Percentiles rank a stretch among this genome's conserved stretches.
Conservation (phyloP, 257 asterid genomes). For the Lycium ferocissimum region DNA sequence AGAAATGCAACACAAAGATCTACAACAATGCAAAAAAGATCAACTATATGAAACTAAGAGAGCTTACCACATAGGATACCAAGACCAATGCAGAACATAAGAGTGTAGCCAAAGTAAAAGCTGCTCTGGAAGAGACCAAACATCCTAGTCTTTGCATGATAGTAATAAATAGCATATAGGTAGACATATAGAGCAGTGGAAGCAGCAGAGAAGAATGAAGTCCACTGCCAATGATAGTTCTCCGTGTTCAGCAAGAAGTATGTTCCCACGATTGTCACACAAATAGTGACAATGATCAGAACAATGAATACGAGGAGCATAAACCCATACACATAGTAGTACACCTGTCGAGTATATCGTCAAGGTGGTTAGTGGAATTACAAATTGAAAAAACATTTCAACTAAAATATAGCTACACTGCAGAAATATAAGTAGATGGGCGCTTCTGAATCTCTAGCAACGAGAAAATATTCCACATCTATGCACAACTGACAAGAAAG, state of each 20-base stretch:
- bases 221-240: constrained; percentile 92
- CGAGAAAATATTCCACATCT: background rate
- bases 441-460: background rate
- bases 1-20: background rate
- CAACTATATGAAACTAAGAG: background rate
- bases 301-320: constrained; percentile 82
- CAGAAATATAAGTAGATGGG: background rate
- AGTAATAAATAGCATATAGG: constrained; percentile 74
- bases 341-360: constrained; percentile 52
- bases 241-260: constrained; percentile 85
- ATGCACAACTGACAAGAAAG: background rate
- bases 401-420: background rate
- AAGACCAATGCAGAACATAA: constrained; percentile 78
- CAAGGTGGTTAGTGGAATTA: background rate
- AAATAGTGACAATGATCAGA: constrained; percentile 77
- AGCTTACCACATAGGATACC: constrained; percentile 77
- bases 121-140: constrained; percentile 83
- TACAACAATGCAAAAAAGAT: background rate
- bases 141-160: constrained; percentile 72
- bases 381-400: background rate
- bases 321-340: constrained; percentile 80
- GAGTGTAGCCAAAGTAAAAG: constrained; percentile 79
- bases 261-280: constrained; percentile 83
- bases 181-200: constrained; percentile 73
- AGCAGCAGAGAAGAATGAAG: constrained; percentile 76